Base-by-base conservation (phyloP, 140 eudicot genomes). In the Erigeron philadelphicus region DNA sequence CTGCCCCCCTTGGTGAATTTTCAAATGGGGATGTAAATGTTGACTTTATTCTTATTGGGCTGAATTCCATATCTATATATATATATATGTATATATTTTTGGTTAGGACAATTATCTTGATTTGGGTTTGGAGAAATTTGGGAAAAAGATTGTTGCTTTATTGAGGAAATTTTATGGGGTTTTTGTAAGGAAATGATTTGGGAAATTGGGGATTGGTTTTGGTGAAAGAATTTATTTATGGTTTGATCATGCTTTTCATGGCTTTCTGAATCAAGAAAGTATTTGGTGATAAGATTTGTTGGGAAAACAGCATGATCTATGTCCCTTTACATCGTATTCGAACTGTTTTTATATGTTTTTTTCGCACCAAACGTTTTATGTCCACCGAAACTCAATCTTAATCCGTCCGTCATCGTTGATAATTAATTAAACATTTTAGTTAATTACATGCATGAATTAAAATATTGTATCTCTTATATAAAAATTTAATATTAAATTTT, bases 21-120 rank as follows among this genome's bases (percentile, higher is more conserved):
- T 85, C 89, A 41, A 88, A 88, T 3, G 95, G 96, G 49, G 93
- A 81, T 48, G 83, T 75, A 76, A 84, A 82, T 16, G 90, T 89
- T 38, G 95, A 89, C 13, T 78, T 74, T 25, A 89, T 76, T 19
- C 73, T 81, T 17, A 86, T 86, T 44, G 88, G 71, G 76, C 62
- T 75, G 72, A 82, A 75, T 7, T 78, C 81, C 81, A 72, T 77
- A 31, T 31, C 5, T 31, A 31, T 31, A 4, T 25, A 25, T 25
- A 3, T 25, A 25, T 25, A 3, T 31, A 31, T 31, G 38, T 31
- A 31, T 25, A 3, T 31, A 31, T 31, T 31, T 31, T 40, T 38
- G 54, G 13, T 53, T 58, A 5, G 1, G 0, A 17, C 7, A 68
- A 9, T 11, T n/a, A 6, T 50, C 16, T 9, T 11, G 19, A 18